These are phyloP conservation scores for Hordeum pubiflorum DNA, from an alignment of 202 grass and related monocot species.

Conservation along the genomic window DNA sequence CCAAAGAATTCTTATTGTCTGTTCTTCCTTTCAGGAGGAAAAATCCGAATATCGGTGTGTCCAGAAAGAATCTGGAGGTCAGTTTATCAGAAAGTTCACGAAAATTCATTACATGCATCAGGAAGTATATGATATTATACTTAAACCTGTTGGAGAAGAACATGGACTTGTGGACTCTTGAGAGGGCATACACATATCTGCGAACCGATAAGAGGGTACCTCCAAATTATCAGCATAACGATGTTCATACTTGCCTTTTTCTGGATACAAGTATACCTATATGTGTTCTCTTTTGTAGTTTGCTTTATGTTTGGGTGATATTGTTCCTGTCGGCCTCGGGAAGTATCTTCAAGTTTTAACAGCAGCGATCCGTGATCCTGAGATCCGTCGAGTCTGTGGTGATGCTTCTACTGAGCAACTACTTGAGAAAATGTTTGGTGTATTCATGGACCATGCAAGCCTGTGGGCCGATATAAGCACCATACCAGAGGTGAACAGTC, in stretches of 20 bases:
- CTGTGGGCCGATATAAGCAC: constrained; percentile 71
- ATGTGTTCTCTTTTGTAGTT: constrained; percentile 46
- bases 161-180: constrained; percentile 70
- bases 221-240: constrained; percentile 18
- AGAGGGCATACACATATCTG: constrained; percentile 76
- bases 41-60: constrained; percentile 72
- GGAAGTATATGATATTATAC: constrained; percentile 86
- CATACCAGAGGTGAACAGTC: constrained; percentile 63
- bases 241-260: constrained; percentile 12
- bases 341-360: constrained; percentile 93
- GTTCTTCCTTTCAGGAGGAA: constrained; percentile 53
- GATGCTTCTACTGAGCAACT: constrained; percentile 54
- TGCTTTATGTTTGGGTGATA: constrained; percentile 78
- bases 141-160: constrained; percentile 85
- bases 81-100: constrained; percentile 99
- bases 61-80: constrained; percentile 77
- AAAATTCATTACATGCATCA: constrained; percentile 93
- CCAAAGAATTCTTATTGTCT: constrained; percentile 10
- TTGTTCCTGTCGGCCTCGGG: constrained; percentile 72
- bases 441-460: constrained; percentile 90
- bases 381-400: constrained; percentile 36
- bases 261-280: constrained; percentile 1
- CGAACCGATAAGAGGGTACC: constrained; percentile 84
- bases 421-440: constrained; percentile 84
- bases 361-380: constrained; percentile 50